Conservation (phyloP, 371 early-diverging fungal species). For the Haplosporangium sp. region DNA sequence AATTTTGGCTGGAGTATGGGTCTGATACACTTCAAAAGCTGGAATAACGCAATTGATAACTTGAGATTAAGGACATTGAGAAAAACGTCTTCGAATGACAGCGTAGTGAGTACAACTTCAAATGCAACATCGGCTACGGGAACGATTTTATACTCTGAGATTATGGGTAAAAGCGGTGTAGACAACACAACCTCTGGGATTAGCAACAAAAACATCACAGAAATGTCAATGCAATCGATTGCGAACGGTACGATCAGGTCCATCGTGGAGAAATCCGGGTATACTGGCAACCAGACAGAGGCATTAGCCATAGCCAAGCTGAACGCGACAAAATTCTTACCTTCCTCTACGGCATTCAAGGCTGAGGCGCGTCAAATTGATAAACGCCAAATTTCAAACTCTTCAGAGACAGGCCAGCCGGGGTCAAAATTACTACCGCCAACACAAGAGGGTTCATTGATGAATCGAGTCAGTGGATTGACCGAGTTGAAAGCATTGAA, state of each 20-base stretch:
- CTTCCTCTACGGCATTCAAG: not conserved
- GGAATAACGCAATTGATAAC: conserved; percentile 33
- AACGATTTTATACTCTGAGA: not conserved
- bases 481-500: not conserved
- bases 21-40: conserved; percentile 19
- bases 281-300: conserved; percentile 7
- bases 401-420: not conserved
- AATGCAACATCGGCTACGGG: not conserved
- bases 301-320: not conserved
- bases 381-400: not conserved
- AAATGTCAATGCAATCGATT: conserved; percentile 21
- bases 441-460: conserved; percentile 16
- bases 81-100: not conserved
- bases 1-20: conserved; percentile 55
- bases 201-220: not conserved
- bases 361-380: not conserved
- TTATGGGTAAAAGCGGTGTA: not conserved
- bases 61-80: conserved; percentile 17
- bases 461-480: conserved; percentile 15
- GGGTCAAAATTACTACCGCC: conserved; percentile 22
- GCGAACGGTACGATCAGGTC: conserved; percentile 5
- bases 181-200: not conserved
- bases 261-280: conserved; percentile 8
- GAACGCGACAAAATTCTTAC: not conserved
- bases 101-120: not conserved